Evolutionary conservation across 1,284 basidiomycete genomes (phyloP).

Genomic region (Boletus semigastroideus): DNA sequence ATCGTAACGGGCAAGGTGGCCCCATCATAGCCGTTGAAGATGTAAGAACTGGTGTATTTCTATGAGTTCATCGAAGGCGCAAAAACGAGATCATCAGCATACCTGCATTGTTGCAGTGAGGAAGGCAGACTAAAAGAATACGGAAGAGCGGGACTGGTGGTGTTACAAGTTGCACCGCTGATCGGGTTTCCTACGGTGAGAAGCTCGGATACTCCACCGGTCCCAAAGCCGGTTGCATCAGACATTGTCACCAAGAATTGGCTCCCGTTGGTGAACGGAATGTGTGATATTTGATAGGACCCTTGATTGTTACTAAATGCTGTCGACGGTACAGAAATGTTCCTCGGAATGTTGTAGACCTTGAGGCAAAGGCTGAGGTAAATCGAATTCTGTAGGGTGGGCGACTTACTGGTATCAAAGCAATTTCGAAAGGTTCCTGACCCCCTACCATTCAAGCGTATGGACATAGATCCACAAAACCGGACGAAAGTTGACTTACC

Average conservation of each 20-base stretch:
- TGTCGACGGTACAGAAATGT: constrained; percentile 54
- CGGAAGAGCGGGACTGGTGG: constrained; percentile 38
- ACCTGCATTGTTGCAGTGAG: constrained; percentile 67
- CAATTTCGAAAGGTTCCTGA: constrained; percentile 56
- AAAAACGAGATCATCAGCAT: constrained; percentile 13
- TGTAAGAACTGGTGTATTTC: constrained; percentile 45
- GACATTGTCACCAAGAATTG: constrained; percentile 65
- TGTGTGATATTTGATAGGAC: constrained; percentile 45
- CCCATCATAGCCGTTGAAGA: constrained; percentile 47
- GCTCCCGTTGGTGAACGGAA: constrained; percentile 42
- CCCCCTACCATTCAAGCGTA: constrained; percentile 49
- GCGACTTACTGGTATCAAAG: constrained; percentile 57
- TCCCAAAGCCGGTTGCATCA: constrained; percentile 64
- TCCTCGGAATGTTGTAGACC: constrained; percentile 39
- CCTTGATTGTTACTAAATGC: constrained; percentile 57
- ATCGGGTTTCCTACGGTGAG: constrained; percentile 50
- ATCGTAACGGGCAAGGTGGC: constrained; percentile 64
- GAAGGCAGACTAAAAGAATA: constrained; percentile 53
- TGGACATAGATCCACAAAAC: constrained; percentile 2
- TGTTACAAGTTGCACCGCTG: constrained; percentile 51
- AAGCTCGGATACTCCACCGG: constrained; percentile 58
- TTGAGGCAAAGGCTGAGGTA: constrained; percentile 18
- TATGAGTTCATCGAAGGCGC: constrained; percentile 7
- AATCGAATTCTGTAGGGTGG: neutral
- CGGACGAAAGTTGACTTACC: constrained; percentile 41